Evolutionary conservation across 139 green algal genomes (phyloP).

Genomic region (Micromonas commoda): DNA sequence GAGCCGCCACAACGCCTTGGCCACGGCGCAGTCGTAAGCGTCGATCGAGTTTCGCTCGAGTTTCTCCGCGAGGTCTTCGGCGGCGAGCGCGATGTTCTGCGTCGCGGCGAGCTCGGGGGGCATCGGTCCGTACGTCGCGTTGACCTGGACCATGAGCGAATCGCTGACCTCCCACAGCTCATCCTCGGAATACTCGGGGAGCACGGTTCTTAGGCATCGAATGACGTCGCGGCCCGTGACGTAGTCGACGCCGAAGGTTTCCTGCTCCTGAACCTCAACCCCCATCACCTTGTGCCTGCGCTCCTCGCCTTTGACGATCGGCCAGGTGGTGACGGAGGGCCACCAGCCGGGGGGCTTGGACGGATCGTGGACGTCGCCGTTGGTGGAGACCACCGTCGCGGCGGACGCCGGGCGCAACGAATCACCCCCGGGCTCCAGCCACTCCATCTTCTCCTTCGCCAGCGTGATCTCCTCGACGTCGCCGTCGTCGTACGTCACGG

Average conservation of each 20-base stretch:
- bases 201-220: neutral
- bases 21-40: neutral
- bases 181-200: conserved; percentile 16
- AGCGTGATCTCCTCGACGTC: conserved; percentile 5
- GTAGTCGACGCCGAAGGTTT: conserved; percentile 13
- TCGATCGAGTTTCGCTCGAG: neutral
- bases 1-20: conserved; percentile 17
- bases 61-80: conserved; percentile 14
- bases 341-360: neutral
- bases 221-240: conserved; percentile 12
- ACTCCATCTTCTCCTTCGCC: neutral
- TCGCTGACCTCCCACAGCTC: conserved; percentile 1
- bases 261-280: conserved; percentile 5
- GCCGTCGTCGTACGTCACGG: conserved; percentile 7
- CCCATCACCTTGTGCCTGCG: neutral
- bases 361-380: neutral
- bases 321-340: neutral
- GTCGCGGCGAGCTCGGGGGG: conserved; percentile 3
- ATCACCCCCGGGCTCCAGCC: neutral
- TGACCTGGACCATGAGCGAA: neutral
- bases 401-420: too few relatives aligned
- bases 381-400: neutral
- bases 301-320: neutral
- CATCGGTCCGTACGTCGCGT: conserved; percentile 16
- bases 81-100: conserved; percentile 3